Evolutionary conservation across 345 rosid species (phyloP), one percentile per base, ranked within the genome.

Genomic region (Raphanus raphanistrum): DNA sequence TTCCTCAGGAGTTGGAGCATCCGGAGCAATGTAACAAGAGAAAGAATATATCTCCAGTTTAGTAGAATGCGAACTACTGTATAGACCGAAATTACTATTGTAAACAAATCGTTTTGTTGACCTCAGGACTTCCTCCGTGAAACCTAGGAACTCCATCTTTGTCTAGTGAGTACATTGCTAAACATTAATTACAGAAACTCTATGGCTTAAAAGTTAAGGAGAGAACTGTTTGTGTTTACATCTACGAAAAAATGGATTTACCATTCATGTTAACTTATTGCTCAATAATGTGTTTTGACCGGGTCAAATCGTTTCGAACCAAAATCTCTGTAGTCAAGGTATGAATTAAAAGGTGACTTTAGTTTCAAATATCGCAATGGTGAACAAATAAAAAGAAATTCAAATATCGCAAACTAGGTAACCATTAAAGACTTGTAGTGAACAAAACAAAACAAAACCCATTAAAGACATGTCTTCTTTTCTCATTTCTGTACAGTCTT

Each of bases 1-100:
- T 5, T 88, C 89, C 11, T 87, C 80, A 1, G 60, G 85, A 9
- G 68, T 11, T 0, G 84, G 88, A 45, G 87, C 71, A 59, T 60
- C 2, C 4, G 86, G 87, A 68, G 21, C 21, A 21, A 21, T 21
- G 21, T 21, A 21, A 21, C 21, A 21, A 21, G 21, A 21, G 21
- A 21, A 21, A 21, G 21, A 21, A 21, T 21, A 21, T 21, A 21
- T 21, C 21, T 21, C 21, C 21, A 21, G 21, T 21, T 21, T 21
- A 21, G 21, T 21, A 21, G 21, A 21, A 21, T 21, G 21, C 21
- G 21, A 21, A 21, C 21, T 21, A 21, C 21, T 21, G 21, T 21
- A 21, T 21, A 21, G 21, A 21, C 21, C 21, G 21, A 21, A 21
- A 21, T 21, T 21, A 21, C 21, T 1, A 21, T 21, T 21, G 21